Evolutionary conservation across 2,329 filamentous ascomycete genomes (phyloP).

Genomic region (Cladosporium sp.): DNA sequence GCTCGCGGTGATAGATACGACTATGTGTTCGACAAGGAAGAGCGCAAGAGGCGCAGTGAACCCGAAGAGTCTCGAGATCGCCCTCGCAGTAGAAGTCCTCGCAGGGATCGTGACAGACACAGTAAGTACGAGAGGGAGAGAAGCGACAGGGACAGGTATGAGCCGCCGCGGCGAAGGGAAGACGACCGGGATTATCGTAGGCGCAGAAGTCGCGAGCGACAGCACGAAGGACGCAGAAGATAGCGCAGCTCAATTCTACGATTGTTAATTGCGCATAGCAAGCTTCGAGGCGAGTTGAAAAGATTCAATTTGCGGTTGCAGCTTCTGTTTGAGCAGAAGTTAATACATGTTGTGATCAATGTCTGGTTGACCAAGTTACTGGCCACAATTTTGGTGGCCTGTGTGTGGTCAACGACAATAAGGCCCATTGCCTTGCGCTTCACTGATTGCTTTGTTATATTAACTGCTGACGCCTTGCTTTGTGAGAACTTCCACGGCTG

Average conservation of each 20-base stretch:
- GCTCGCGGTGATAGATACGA: conserved; percentile 56
- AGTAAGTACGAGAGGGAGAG: conserved; percentile 15
- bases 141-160: conserved; percentile 11
- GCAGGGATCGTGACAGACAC: conserved; percentile 18
- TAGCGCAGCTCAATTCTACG: neutral
- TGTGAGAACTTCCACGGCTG: neutral
- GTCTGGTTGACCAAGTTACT: too few species aligned
- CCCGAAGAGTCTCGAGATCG: conserved; percentile 12
- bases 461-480: neutral
- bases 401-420: too few species aligned
- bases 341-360: too few species aligned
- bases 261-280: neutral
- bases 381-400: too few species aligned
- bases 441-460: neutral
- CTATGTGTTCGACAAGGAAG: conserved; percentile 75
- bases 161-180: conserved; percentile 12
- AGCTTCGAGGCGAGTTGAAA: neutral
- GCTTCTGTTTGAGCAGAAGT: neutral
- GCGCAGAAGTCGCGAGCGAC: conserved; percentile 7
- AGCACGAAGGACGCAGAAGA: conserved; percentile 12
- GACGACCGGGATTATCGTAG: conserved; percentile 9
- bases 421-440: neutral
- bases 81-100: conserved; percentile 27
- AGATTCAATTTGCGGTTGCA: neutral
- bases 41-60: conserved; percentile 18